Percentiles rank a stretch among this genome's conserved stretches.
These are phyloP conservation scores for Dillenia turbinata DNA, from an alignment of 164 flowering plant genomes.

Conservation along the genomic window DNA sequence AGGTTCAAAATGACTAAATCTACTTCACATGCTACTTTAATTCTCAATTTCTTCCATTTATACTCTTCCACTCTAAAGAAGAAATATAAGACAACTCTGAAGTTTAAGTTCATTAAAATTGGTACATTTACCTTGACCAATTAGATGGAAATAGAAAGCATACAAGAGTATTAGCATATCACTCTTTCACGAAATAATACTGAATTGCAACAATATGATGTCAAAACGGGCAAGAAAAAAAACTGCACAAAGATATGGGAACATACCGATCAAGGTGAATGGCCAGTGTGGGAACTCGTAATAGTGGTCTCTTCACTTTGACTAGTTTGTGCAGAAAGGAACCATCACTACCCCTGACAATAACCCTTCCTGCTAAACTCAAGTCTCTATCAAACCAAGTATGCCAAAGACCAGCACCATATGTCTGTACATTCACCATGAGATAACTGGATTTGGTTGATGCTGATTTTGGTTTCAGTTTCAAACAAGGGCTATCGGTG, in stretches of 20 bases:
- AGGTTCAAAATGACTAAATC: no score
- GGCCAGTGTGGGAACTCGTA: slow-evolving; percentile 88
- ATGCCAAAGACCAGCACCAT: slow-evolving; percentile 97
- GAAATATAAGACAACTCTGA: no score
- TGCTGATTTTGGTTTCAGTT: slow-evolving; percentile 85
- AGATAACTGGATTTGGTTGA: slow-evolving; percentile 70
- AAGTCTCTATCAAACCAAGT: slow-evolving; percentile 97
- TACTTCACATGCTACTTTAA: no score
- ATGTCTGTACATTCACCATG: slow-evolving; percentile 91
- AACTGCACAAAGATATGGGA: not conserved
- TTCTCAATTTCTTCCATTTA: no score
- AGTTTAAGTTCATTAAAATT: no score
- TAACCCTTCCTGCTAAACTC: slow-evolving; percentile 88
- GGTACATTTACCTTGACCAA: no score
- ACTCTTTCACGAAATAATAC: no score
- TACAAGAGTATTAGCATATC: no score
- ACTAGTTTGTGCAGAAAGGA: slow-evolving; percentile 81
- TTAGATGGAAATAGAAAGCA: no score
- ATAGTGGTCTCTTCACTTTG: slow-evolving; percentile 75
- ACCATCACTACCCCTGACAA: slow-evolving; percentile 63
- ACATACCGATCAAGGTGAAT: slow-evolving; percentile 91
- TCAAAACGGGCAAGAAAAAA: no score
- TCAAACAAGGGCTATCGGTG: slow-evolving; percentile 92
- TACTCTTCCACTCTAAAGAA: no score
- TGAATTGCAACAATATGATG: no score